Conservation (phyloP, 345 rosid genomes). For the Hypericum perforatum region DNA sequence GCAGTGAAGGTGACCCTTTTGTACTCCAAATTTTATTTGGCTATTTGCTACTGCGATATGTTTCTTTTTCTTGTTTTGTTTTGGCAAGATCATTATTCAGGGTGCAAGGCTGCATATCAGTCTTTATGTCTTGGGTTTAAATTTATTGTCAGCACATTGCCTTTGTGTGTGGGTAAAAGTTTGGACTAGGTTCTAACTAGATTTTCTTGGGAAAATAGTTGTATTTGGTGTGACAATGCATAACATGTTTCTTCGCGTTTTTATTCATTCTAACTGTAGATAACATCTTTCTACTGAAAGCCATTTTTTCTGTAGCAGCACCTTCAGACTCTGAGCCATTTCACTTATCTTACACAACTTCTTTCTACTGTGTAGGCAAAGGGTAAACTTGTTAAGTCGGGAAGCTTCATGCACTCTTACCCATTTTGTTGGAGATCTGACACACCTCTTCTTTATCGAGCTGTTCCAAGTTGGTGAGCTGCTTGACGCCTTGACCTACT, state of each 20-base stretch:
- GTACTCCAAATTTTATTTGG: slow-evolving; percentile 5
- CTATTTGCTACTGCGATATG: background rate
- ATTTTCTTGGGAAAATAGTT: no score
- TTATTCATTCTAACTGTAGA: no score
- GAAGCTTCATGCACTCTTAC: slow-evolving; percentile 72
- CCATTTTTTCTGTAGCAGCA: background rate
- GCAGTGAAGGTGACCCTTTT: slow-evolving; percentile 56
- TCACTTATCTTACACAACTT: background rate
- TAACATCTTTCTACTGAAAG: no score
- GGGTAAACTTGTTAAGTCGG: slow-evolving; percentile 84
- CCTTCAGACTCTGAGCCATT: background rate
- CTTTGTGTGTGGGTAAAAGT: no score
- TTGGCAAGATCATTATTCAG: background rate
- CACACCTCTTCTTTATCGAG: slow-evolving; percentile 90
- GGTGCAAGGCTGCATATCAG: no score
- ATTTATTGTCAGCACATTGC: no score
- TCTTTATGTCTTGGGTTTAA: no score
- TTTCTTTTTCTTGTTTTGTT: background rate
- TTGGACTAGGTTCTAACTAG: no score
- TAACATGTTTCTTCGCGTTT: no score
- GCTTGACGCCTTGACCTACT: background rate
- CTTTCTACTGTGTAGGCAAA: slow-evolving; percentile 39
- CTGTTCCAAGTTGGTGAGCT: slow-evolving; percentile 89
- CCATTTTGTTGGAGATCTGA: slow-evolving; percentile 96
- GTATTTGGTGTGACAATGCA: no score